These are phyloP conservation scores for Trametes cubensis DNA, from an alignment of 768 basidiomycete genomes.

Conservation along the genomic window DNA sequence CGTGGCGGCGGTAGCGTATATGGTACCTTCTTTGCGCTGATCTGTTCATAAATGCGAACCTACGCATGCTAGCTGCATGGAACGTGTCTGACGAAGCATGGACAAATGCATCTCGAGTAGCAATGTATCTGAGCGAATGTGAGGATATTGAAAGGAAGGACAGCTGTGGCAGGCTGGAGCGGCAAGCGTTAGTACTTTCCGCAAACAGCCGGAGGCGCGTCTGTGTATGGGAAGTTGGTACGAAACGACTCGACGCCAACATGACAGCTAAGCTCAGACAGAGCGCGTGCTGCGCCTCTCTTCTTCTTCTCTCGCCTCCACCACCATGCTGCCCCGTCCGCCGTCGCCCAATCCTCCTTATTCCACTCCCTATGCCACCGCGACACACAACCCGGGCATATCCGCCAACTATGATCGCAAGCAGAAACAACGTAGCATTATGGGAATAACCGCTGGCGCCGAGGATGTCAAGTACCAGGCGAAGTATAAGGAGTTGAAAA, in stretches of 20 bases:
- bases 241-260: slow-evolving; percentile 41
- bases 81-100: neutral
- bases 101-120: neutral
- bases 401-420: slow-evolving; percentile 17
- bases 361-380: slow-evolving; percentile 14
- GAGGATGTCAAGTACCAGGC: slow-evolving; percentile 86
- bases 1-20: slow-evolving; percentile 18
- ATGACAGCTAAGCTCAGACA: slow-evolving; percentile 30
- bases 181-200: slow-evolving; percentile 7
- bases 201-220: slow-evolving; percentile 42
- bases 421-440: slow-evolving; percentile 25
- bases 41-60: neutral
- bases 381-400: slow-evolving; percentile 9
- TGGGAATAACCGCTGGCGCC: slow-evolving; percentile 73
- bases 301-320: slow-evolving; percentile 45
- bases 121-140: neutral
- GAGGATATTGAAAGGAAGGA: neutral
- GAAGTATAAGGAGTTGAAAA: slow-evolving; percentile 87
- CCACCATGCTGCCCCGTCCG: slow-evolving; percentile 69
- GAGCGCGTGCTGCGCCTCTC: slow-evolving; percentile 31
- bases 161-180: neutral
- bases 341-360: slow-evolving; percentile 40
- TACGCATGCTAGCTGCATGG: neutral
- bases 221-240: slow-evolving; percentile 39
- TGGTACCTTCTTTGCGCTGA: neutral